phyloP scores from a whole-genome alignment of 75 land plant species.

The Cunninghamia lanceolata region DNA sequence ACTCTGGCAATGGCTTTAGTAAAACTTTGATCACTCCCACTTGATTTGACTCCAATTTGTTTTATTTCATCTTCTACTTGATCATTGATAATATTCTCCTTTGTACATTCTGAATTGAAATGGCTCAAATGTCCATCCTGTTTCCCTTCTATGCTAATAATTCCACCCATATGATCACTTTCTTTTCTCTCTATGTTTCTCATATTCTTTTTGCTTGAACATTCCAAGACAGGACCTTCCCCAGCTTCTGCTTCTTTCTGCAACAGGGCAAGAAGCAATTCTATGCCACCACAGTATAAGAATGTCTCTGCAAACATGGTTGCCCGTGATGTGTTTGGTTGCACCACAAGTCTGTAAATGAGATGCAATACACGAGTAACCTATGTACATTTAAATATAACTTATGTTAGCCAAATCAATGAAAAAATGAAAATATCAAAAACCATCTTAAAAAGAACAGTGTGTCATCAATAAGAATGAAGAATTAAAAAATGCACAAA shows the following conservation, averaged over 20 bases:
- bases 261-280: conserved; percentile 80
- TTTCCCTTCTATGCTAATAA: neutral
- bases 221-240: conserved; percentile 29
- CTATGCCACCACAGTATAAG: conserved; percentile 84
- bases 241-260: conserved; percentile 81
- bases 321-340: conserved; percentile 85
- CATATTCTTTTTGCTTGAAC: conserved; percentile 8
- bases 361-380: conserved; percentile 92
- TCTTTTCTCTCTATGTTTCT: neutral
- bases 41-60: neutral
- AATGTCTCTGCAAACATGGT: conserved; percentile 88
- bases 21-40: conserved; percentile 3
- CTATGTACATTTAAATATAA: conserved; percentile 34
- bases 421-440: neutral
- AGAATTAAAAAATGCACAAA: neutral
- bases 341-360: conserved; percentile 83
- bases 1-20: neutral
- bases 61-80: neutral
- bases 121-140: conserved; percentile 10
- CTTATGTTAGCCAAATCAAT: conserved; percentile 7
- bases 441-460: neutral
- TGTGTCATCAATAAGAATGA: neutral
- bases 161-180: neutral
- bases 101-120: neutral
- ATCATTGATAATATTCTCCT: conserved; percentile 2